These are phyloP conservation scores for Hysterium pulicare DNA, from an alignment of 2,329 filamentous ascomycete genomes.

Conservation along the genomic window DNA sequence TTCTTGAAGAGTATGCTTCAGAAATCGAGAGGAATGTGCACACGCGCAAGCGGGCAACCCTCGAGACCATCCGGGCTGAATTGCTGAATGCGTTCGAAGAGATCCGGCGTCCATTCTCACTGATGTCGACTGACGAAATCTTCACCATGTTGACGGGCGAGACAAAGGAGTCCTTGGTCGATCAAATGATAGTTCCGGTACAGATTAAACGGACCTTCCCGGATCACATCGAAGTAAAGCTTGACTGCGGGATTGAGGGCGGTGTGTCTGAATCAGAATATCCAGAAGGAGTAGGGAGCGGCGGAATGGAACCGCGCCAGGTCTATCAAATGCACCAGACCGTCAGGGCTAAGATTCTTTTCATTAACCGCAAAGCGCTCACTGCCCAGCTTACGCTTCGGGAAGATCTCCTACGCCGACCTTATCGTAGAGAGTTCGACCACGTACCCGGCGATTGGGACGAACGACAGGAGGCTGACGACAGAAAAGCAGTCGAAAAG, in stretches of 20 bases:
- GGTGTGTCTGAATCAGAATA: constrained; percentile 80
- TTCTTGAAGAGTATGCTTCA: constrained; percentile 94
- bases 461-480: constrained; percentile 71
- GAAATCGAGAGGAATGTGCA: constrained; percentile 91
- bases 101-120: constrained; percentile 73
- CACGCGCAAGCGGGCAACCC: constrained; percentile 88
- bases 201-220: constrained; percentile 84
- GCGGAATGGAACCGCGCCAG: constrained; percentile 50
- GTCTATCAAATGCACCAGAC: constrained; percentile 79
- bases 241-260: constrained; percentile 93
- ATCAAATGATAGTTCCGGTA: constrained; percentile 90
- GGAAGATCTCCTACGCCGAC: constrained; percentile 73
- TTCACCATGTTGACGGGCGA: constrained; percentile 98
- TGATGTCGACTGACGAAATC: constrained; percentile 70
- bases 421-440: constrained; percentile 66
- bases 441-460: constrained; percentile 84
- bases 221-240: constrained; percentile 87
- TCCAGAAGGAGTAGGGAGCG: constrained; percentile 61
- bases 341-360: constrained; percentile 80
- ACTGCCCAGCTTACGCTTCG: constrained; percentile 78
- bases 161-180: constrained; percentile 74
- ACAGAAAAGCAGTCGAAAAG: constrained; percentile 71
- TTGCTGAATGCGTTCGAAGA: constrained; percentile 93
- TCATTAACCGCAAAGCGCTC: constrained; percentile 83
- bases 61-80: constrained; percentile 94